These are phyloP conservation scores for Ogataea nakhonphanomensis DNA, from an alignment of 805 yeast genomes.

Conservation along the genomic window DNA sequence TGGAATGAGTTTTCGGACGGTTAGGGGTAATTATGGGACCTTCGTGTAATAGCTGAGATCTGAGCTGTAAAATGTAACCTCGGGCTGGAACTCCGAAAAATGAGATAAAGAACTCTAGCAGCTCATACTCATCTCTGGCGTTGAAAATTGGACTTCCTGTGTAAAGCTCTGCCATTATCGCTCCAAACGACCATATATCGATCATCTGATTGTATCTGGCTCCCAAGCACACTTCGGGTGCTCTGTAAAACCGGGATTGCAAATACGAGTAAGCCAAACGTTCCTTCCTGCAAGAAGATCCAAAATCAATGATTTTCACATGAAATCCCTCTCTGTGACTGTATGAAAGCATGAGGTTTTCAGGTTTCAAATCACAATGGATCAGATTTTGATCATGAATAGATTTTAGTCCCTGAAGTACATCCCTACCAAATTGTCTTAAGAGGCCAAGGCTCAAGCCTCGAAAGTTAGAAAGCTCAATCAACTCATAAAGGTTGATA, in stretches of 20 bases:
- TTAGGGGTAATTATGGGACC: conserved; percentile 34
- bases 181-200: conserved; percentile 91
- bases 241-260: conserved; percentile 69
- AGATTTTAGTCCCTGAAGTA: conserved; percentile 56
- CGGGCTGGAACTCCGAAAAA: conserved; percentile 47
- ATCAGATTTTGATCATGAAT: conserved; percentile 57
- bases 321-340: conserved; percentile 31
- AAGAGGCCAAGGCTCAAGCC: conserved; percentile 46
- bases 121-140: conserved; percentile 47
- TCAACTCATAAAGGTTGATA: conserved; percentile 58
- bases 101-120: conserved; percentile 41
- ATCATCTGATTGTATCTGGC: conserved; percentile 53
- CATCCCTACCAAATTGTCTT: conserved; percentile 47
- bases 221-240: conserved; percentile 75
- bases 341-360: conserved; percentile 60
- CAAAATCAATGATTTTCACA: conserved; percentile 78
- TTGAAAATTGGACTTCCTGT: conserved; percentile 48
- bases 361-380: conserved; percentile 88
- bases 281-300: conserved; percentile 52
- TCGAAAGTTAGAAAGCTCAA: conserved; percentile 46
- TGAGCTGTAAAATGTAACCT: conserved; percentile 36
- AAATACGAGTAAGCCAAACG: conserved; percentile 49
- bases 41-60: conserved; percentile 35
- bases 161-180: conserved; percentile 86
- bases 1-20: background rate